Percentiles rank a stretch among this genome's conserved stretches.
Evolutionary conservation across 129 eudicot genomes (phyloP).

Genomic region (Flaveria linearis): DNA sequence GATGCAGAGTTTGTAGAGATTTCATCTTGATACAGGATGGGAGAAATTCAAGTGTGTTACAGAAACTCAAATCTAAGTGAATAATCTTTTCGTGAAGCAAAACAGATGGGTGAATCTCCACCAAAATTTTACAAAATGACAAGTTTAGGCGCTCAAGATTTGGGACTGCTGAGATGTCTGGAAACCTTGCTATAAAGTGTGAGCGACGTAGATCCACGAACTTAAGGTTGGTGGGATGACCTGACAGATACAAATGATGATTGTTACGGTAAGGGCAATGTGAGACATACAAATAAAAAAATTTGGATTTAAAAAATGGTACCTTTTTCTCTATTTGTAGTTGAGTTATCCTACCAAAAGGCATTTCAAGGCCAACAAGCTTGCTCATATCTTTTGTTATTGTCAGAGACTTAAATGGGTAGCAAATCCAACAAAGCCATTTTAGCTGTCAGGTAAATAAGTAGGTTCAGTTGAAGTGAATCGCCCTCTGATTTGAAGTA

Average conservation of each 20-base stretch:
- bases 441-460: slow-evolving; percentile 8
- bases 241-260: not conserved
- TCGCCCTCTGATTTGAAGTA: not conserved
- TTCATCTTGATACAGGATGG: slow-evolving; percentile 8
- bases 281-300: too few species aligned
- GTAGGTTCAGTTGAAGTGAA: slow-evolving; percentile 16
- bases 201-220: slow-evolving; percentile 6
- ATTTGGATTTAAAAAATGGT: not conserved
- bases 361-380: slow-evolving; percentile 8
- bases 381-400: slow-evolving; percentile 4
- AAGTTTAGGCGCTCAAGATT: slow-evolving; percentile 18
- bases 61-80: not conserved
- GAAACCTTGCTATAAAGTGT: not conserved
- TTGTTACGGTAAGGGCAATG: not conserved
- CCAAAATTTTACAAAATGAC: not conserved
- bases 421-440: slow-evolving; percentile 5
- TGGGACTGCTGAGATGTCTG: slow-evolving; percentile 7
- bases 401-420: not conserved
- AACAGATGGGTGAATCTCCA: slow-evolving; percentile 18
- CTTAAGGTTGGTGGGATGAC: slow-evolving; percentile 6
- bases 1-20: slow-evolving; percentile 3
- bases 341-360: not conserved
- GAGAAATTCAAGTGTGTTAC: not conserved
- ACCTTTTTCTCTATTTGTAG: slow-evolving; percentile 15
- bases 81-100: slow-evolving; percentile 15